phyloP scores from a whole-genome alignment of 2,329 filamentous ascomycete species.

The Fonsecaea pedrosoi region DNA sequence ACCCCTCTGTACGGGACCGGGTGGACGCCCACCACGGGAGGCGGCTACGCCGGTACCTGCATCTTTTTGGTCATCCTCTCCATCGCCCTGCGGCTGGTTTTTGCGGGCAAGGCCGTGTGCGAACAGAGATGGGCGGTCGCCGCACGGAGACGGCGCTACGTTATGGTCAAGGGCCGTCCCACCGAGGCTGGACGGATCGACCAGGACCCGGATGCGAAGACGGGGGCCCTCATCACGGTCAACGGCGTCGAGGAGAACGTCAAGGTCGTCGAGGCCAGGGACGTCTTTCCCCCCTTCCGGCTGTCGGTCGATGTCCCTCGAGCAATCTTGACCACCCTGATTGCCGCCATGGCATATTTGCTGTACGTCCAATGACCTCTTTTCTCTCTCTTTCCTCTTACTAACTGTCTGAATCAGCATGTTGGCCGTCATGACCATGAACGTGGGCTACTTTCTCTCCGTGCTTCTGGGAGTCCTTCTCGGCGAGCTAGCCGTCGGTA shows the following conservation, averaged over 20 bases:
- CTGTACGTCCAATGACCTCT: slow-evolving; percentile 67
- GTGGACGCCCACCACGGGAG: slow-evolving; percentile 76
- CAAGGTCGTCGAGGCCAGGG: slow-evolving; percentile 67
- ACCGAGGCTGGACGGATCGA: slow-evolving; percentile 66
- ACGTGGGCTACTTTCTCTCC: slow-evolving; percentile 82
- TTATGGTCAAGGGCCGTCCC: slow-evolving; percentile 71
- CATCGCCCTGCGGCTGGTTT: slow-evolving; percentile 70
- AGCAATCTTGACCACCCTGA: slow-evolving; percentile 71
- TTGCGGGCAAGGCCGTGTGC: slow-evolving; percentile 70
- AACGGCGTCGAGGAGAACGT: slow-evolving; percentile 84
- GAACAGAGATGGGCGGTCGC: slow-evolving; percentile 71
- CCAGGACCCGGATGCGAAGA: slow-evolving; percentile 67
- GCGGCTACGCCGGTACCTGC: slow-evolving; percentile 84
- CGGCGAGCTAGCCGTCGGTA: slow-evolving; percentile 81
- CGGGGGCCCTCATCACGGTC: slow-evolving; percentile 69
- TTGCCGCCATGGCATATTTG: slow-evolving; percentile 80
- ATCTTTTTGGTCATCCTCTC: slow-evolving; percentile 86
- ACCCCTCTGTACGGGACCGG: slow-evolving; percentile 70
- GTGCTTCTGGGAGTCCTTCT: slow-evolving; percentile 80
- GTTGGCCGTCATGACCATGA: slow-evolving; percentile 90
- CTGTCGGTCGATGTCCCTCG: slow-evolving; percentile 79
- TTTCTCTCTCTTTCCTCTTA: not conserved
- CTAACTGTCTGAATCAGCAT: slow-evolving; percentile 64
- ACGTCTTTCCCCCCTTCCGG: slow-evolving; percentile 72
- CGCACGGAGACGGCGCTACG: slow-evolving; percentile 76